A percentile compares a stretch with the other conserved stretches of the same genome.
phyloP scores from a whole-genome alignment of 768 basidiomycete species.

The Amanita thiersii region DNA sequence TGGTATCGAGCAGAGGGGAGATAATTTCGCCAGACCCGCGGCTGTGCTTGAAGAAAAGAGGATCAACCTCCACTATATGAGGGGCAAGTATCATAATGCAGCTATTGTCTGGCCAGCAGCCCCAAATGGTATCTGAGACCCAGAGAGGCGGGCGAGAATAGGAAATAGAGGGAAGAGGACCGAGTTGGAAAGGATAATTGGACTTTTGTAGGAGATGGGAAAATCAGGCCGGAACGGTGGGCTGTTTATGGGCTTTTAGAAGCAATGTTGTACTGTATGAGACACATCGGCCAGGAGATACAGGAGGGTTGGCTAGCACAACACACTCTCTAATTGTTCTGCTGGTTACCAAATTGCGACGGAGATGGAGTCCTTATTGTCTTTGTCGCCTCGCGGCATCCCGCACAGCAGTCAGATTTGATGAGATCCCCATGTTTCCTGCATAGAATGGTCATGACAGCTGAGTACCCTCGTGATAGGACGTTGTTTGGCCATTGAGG shows the following conservation, averaged over 20 bases:
- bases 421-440: slow-evolving; percentile 3
- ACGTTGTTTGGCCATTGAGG: not conserved
- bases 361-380: slow-evolving; percentile 30
- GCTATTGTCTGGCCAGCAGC: slow-evolving; percentile 22
- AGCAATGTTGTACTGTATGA: not conserved
- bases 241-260: slow-evolving; percentile 1
- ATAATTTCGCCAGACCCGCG: slow-evolving; percentile 33
- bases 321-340: slow-evolving; percentile 28
- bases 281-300: not conserved
- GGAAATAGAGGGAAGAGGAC: slow-evolving; percentile 11
- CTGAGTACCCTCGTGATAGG: not conserved
- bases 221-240: not conserved
- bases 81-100: slow-evolving; percentile 15
- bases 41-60: slow-evolving; percentile 24
- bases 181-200: not conserved
- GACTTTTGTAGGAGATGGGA: not conserved
- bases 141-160: slow-evolving; percentile 13
- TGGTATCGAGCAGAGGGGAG: slow-evolving; percentile 12
- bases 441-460: not conserved
- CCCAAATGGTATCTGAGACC: too few relatives aligned
- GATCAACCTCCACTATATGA: slow-evolving; percentile 21
- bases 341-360: slow-evolving; percentile 19
- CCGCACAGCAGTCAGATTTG: not conserved
- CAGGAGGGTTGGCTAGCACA: slow-evolving; percentile 14
- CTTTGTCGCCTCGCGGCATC: slow-evolving; percentile 20